These are phyloP conservation scores for Bremia lactucae DNA, from an alignment of 352 stramenopile genomes.

Conservation along the genomic window DNA sequence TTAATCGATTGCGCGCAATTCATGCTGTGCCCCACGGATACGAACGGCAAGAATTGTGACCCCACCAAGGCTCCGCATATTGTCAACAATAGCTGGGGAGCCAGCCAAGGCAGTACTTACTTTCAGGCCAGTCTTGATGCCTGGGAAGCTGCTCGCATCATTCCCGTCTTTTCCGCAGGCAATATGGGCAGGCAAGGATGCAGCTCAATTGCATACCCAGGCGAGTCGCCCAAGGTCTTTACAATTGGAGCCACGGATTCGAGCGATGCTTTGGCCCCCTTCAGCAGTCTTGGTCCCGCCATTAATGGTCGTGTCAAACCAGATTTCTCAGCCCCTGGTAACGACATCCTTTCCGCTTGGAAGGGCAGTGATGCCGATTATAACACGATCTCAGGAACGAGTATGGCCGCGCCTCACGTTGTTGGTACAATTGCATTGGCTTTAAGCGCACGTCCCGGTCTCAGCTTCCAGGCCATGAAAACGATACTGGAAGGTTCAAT, in stretches of 20 bases:
- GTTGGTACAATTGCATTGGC: constrained; percentile 37
- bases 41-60: constrained; percentile 35
- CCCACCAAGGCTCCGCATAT: constrained; percentile 37
- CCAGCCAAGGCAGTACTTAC: constrained; percentile 19
- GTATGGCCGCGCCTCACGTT: constrained; percentile 42
- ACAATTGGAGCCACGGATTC: constrained; percentile 26
- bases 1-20: constrained; percentile 37
- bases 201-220: constrained; percentile 20
- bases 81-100: constrained; percentile 51
- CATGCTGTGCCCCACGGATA: constrained; percentile 48
- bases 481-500: constrained; percentile 13
- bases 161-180: constrained; percentile 40
- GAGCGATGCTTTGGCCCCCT: constrained; percentile 24
- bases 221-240: constrained; percentile 26
- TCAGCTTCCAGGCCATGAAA: constrained; percentile 25
- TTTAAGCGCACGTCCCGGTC: constrained; percentile 23
- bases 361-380: constrained; percentile 27
- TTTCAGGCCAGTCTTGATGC: constrained; percentile 28
- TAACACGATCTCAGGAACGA: constrained; percentile 34
- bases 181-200: constrained; percentile 31
- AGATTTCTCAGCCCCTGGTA: constrained; percentile 30
- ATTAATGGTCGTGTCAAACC: constrained; percentile 30
- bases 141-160: constrained; percentile 38
- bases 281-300: constrained; percentile 32
- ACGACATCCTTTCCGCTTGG: constrained; percentile 28